Evolutionary conservation across 441 rosid genomes (phyloP), one percentile per base, ranked within the genome.

Genomic region (Viola pubescens): DNA sequence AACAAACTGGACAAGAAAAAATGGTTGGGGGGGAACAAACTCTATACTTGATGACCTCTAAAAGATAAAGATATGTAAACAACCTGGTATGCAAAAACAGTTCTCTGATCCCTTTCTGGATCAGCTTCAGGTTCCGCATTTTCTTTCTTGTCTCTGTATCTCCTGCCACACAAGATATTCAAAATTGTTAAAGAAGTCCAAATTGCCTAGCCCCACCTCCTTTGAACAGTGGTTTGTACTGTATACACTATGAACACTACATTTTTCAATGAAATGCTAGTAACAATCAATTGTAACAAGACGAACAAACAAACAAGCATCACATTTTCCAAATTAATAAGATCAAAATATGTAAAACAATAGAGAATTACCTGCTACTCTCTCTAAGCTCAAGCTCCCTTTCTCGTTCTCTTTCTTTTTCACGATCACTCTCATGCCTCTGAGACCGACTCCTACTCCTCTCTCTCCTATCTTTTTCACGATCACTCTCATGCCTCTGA

Each of bases 11-110:
- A 19, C 26, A 19, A 19, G 26, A 19, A 19, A 19, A 19, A 19
- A 19, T 19, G 26, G 26, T 19, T 19, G 26, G 26, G 26, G 26
- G 26, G 26, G 26, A 1, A 1, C 1, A 1, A 19, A 19, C 26
- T 19, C 26, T 19, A 19, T 19, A 19, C 26, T 19, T 19, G 1
- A 19, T 19, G 26, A 19, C 26, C 26, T 19, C 26, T 19, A 19
- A 19, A 19, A 19, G 26, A 19, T 19, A 19, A 19, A 19, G 26
- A 19, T 19, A 19, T 19, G 26, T 19, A 19, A 63, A 8, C 6
- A 50, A 88, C 97, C 96, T 88, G 97, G 69, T 91, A 91, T 14
- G 94, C 97, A 78, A 91, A 91, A 74, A 91, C 97, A 4, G 97
- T 88, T 75, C 94, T 80, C 67, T 88, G 97, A 72, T 91, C 97